Conservation (phyloP, 257 asterid genomes). For the Eustoma russellianum region DNA sequence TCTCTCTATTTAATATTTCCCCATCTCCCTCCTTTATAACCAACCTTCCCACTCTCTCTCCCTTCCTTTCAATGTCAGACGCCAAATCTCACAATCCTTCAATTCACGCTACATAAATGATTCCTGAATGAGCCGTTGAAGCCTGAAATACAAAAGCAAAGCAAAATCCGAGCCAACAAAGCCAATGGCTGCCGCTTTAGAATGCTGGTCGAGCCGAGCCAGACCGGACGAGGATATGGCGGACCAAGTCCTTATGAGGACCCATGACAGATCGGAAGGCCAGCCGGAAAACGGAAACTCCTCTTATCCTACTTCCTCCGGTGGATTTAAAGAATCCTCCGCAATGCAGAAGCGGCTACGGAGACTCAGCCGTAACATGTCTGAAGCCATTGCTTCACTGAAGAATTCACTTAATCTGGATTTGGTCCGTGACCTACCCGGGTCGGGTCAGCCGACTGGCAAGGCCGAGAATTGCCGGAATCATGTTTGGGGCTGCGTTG, state of each 20-base stretch:
- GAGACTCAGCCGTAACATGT: slow-evolving; percentile 73
- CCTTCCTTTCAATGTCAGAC: slow-evolving; percentile 6
- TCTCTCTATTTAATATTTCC: slow-evolving; percentile 3
- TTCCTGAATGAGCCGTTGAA: slow-evolving; percentile 1
- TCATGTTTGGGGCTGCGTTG: slow-evolving; percentile 79
- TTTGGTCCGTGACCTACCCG: slow-evolving; percentile 52
- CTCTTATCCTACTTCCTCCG: slow-evolving; percentile 17
- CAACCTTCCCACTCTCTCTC: neutral
- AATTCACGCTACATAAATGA: neutral
- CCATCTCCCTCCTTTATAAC: neutral
- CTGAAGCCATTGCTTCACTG: slow-evolving; percentile 88
- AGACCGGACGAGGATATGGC: slow-evolving; percentile 87
- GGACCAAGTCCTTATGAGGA: slow-evolving; percentile 87
- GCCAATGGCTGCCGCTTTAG: slow-evolving; percentile 86
- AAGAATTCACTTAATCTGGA: slow-evolving; percentile 75
- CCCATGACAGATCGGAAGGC: slow-evolving; percentile 76
- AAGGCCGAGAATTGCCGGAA: slow-evolving; percentile 48
- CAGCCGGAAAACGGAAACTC: slow-evolving; percentile 21
- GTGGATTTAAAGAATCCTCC: slow-evolving; percentile 53
- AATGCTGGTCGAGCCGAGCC: slow-evolving; percentile 93
- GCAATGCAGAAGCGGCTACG: slow-evolving; percentile 74
- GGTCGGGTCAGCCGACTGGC: slow-evolving; percentile 27
- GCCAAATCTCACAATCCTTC: neutral
- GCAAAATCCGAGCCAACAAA: neutral
- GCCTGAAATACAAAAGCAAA: neutral